Percentiles rank a stretch among this genome's conserved stretches.
Evolutionary conservation across 2,329 filamentous ascomycete genomes (phyloP).

Genomic region (Epichloe hybrida): DNA sequence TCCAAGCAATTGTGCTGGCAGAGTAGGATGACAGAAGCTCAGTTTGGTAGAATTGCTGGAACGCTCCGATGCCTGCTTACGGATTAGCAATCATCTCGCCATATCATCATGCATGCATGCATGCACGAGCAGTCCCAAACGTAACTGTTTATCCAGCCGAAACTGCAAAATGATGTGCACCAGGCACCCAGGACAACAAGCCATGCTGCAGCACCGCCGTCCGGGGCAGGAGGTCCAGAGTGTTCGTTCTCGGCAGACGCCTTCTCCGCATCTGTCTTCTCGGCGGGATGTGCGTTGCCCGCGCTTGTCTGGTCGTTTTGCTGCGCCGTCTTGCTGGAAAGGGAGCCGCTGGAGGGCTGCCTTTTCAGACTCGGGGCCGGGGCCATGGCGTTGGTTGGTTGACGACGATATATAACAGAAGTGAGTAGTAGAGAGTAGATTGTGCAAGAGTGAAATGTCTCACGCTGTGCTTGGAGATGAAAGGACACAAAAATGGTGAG

Average conservation of each 20-base stretch:
- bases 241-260: neutral
- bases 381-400: neutral
- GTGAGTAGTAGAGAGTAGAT: no score
- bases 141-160: constrained; percentile 17
- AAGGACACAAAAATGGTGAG: no score
- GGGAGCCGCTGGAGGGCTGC: neutral
- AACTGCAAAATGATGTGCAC: constrained; percentile 19
- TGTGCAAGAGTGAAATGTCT: no score
- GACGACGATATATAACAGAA: no score
- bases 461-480: no score
- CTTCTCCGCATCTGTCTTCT: neutral
- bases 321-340: neutral
- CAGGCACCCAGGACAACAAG: constrained; percentile 17
- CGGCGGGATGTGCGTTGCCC: neutral
- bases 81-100: neutral
- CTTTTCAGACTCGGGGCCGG: neutral
- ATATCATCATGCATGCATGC: neutral
- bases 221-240: constrained; percentile 5
- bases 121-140: neutral
- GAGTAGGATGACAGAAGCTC: constrained; percentile 29
- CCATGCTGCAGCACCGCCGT: constrained; percentile 16
- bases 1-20: constrained; percentile 39
- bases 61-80: constrained; percentile 26
- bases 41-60: constrained; percentile 38
- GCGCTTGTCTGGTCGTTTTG: neutral